phyloP scores from a whole-genome alignment of 441 rosid genomes.

The Populus hybrid region DNA sequence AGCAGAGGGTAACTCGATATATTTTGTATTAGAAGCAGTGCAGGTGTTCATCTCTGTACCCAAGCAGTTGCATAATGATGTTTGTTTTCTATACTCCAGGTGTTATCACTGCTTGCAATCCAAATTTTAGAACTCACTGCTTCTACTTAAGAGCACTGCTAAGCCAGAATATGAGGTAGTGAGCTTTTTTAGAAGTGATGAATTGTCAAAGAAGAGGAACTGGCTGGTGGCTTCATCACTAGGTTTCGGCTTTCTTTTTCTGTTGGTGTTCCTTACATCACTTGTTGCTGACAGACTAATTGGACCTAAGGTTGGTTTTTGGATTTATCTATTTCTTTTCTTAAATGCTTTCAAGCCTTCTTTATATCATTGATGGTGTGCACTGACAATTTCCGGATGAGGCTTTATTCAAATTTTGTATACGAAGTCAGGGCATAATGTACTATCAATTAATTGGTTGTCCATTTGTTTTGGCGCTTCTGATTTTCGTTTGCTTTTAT shows the following conservation, averaged over 20 bases:
- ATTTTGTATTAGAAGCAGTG: neutral
- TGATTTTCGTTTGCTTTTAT: neutral
- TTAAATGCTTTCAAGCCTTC: conserved; percentile 7
- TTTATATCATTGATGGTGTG: neutral
- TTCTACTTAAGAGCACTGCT: conserved; percentile 48
- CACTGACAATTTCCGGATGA: neutral
- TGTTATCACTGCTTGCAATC: conserved; percentile 47
- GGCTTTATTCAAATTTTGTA: neutral
- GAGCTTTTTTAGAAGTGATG: conserved; percentile 34
- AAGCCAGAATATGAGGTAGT: conserved; percentile 41
- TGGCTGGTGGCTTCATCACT: conserved; percentile 61
- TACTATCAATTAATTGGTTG: neutral
- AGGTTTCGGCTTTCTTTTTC: conserved; percentile 52
- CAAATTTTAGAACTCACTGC: conserved; percentile 54
- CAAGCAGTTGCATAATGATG: conserved; percentile 8
- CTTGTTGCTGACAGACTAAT: conserved; percentile 38
- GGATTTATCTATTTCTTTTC: neutral
- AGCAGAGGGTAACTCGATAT: neutral
- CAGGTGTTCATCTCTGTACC: neutral
- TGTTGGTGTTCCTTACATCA: conserved; percentile 51
- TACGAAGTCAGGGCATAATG: neutral
- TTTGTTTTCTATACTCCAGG: conserved; percentile 39
- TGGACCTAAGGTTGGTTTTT: conserved; percentile 48
- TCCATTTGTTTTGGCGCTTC: neutral
- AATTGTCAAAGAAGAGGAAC: conserved; percentile 37